phyloP scores from a whole-genome alignment of 202 grass and related monocot genomes.

The Schoenoplectus triqueter region DNA sequence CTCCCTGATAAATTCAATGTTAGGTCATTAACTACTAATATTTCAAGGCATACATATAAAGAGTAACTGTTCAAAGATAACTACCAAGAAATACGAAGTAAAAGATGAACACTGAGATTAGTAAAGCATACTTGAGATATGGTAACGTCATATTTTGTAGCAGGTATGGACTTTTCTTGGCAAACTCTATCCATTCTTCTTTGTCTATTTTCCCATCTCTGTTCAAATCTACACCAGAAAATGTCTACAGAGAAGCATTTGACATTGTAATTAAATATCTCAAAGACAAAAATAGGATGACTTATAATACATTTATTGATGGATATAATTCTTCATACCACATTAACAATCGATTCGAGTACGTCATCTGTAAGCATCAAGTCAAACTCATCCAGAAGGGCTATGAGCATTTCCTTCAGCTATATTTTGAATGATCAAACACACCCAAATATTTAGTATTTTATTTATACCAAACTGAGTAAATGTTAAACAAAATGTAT shows the following conservation, averaged over 20 bases:
- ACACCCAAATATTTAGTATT: slow-evolving; percentile 12
- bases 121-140: slow-evolving; percentile 53
- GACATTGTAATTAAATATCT: slow-evolving; percentile 8
- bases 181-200: slow-evolving; percentile 20
- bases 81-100: not conserved
- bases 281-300: not conserved
- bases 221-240: slow-evolving; percentile 56
- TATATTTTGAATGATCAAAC: not conserved
- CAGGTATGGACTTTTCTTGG: slow-evolving; percentile 46
- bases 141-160: slow-evolving; percentile 60
- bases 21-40: not conserved
- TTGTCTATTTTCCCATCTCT: slow-evolving; percentile 54
- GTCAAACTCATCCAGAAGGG: slow-evolving; percentile 62
- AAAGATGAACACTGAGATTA: not conserved
- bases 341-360: slow-evolving; percentile 57
- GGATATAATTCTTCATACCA: slow-evolving; percentile 48
- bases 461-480: not conserved
- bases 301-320: not conserved
- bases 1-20: slow-evolving; percentile 46
- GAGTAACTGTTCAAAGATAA: no score
- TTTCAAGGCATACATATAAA: not conserved
- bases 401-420: slow-evolving; percentile 68
- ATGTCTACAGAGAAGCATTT: slow-evolving; percentile 45
- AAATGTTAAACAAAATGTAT: slow-evolving; percentile 8
- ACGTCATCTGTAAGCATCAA: slow-evolving; percentile 57